Base-by-base conservation (phyloP, 805 yeast genomes). In the Sugiyamaella valdiviana region DNA sequence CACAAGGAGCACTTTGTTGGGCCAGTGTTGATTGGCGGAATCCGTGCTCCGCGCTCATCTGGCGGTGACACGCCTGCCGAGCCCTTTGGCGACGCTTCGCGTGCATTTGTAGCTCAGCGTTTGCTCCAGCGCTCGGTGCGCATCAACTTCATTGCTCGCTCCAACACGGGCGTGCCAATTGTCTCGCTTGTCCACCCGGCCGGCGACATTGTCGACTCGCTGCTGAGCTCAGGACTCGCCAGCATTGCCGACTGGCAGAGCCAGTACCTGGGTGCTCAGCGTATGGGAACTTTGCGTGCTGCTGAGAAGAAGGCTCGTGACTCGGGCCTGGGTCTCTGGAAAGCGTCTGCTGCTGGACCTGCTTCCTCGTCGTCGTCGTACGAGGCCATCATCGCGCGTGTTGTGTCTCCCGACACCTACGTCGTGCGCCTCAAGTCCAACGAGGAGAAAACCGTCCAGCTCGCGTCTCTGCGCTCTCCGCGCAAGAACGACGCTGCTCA, bases 241-340 rank as follows among this genome's bases (percentile, higher is more conserved):
- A 81, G 79, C 55, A 79, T 86, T 43, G 77, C 80, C 21, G 95
- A 87, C 63, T 82, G 91, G 88, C 95, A 88, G 62, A 78, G 88
- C 1, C 61, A 76, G 12, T 57, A 79, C 38, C 69, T 87, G 49
- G 95, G 95, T 4, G 68, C 88, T 9, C 66, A 72, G 39, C 69
- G 71, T 20, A 85, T 87, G 89, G 56, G 74, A 1, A 61, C 63
- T 32, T 72, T 85, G 47, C 77, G 95, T 60, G 75, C 71, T 50
- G 78, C 82, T 22, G 95, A 85, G 63, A 77, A 73, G 52, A 61
- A 71, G 1, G 93, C 91, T 14, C 80, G 75, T 57, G 54, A 57
- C 19, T 66, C 72, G 21, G 82, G 78, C 16, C 73, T 74, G 53
- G 82, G 83, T 14, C 55, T 82, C 23, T 85, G 85, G 78, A 73